Percentiles rank a stretch among this genome's conserved stretches.
phyloP scores from a whole-genome alignment of 164 flowering plant genomes.

The Chloranthus sessilifolius region DNA sequence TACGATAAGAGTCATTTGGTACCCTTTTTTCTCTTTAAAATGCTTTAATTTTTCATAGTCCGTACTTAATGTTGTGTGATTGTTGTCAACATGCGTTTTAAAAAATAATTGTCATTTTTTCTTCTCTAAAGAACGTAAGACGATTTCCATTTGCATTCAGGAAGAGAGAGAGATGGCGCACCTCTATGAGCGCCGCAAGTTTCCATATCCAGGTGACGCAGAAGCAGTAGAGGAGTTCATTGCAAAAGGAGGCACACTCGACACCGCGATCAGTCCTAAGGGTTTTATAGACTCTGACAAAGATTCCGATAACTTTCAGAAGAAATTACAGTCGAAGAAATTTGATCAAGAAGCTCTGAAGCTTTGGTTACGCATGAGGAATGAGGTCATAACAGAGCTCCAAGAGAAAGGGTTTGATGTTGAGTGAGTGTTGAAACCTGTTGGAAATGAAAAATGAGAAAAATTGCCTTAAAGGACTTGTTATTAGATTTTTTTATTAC shows the following conservation, averaged over 20 bases:
- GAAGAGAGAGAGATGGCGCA: slow-evolving; percentile 87
- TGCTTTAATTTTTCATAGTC: too few species aligned
- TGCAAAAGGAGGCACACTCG: slow-evolving; percentile 79
- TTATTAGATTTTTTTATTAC: too few species aligned
- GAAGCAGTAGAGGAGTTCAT: slow-evolving; percentile 88
- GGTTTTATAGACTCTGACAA: slow-evolving; percentile 52
- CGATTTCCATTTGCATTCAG: slow-evolving; percentile 9
- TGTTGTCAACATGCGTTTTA: too few species aligned
- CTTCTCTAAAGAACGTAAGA: too few species aligned
- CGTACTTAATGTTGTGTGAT: too few species aligned
- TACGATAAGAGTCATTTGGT: too few species aligned
- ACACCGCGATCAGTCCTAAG: slow-evolving; percentile 76
- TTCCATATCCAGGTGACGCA: slow-evolving; percentile 87
- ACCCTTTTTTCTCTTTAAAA: too few species aligned
- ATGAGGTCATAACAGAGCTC: slow-evolving; percentile 78
- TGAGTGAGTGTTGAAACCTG: slow-evolving; percentile 57
- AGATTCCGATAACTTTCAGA: slow-evolving; percentile 31
- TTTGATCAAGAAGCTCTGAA: slow-evolving; percentile 67
- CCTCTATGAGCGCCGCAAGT: slow-evolving; percentile 62
- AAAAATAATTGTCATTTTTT: too few species aligned
- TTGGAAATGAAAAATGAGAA: too few species aligned
- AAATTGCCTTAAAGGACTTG: too few species aligned
- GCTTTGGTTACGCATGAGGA: slow-evolving; percentile 87
- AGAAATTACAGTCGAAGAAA: slow-evolving; percentile 65
- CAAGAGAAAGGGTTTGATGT: slow-evolving; percentile 79